Evolutionary conservation across 1,284 basidiomycete species (phyloP), one percentile per base, ranked within the genome.

Genomic region (Sporisorium scitamineum): DNA sequence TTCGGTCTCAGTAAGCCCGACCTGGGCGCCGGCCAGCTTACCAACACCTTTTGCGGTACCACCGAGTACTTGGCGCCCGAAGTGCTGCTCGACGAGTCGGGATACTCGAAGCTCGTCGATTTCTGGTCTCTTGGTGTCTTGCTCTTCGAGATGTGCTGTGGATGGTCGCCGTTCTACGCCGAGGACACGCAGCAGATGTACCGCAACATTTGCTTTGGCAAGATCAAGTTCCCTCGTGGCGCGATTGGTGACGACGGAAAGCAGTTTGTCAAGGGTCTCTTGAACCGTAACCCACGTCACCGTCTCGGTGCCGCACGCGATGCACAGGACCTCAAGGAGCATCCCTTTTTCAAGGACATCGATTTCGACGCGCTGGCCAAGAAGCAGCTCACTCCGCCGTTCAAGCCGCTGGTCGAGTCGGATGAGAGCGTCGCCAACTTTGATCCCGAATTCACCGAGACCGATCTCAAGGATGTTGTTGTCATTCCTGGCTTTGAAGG

Each of bases 161-260:
- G 97, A 18, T 99, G 97, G 97, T 95, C 93, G 86, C 97, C 97
- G 39, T 99, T 99, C 88, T 99, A 99, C 84, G 96, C 96, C 16
- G 97, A 99, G 83, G 97, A 99, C 85, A 98, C 95, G 18, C 96
- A 99, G 86, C 94, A 97, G 87, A 99, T 99, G 97, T 99, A 99
- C 89, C 95, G 95, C 89, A 93, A 96, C 88, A 99, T 99, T 80
- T 98, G 95, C 56, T 88, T 87, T 86, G 97, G 97, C 76, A 99
- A 98, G 89, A 98, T 99, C 86, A 90, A 96, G 74, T 99, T 99
- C 88, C 97, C 97, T 29, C 93, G 95, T 82, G 94, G 93, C 60
- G 95, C 97, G 32, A 98, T 99, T 81, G 92, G 92, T 69, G 97
- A 99, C 81, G 95, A 98, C 66, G 97, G 97, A 61, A 99, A 99